Conservation (phyloP, 257 asterid genomes). For the Plantago major region DNA sequence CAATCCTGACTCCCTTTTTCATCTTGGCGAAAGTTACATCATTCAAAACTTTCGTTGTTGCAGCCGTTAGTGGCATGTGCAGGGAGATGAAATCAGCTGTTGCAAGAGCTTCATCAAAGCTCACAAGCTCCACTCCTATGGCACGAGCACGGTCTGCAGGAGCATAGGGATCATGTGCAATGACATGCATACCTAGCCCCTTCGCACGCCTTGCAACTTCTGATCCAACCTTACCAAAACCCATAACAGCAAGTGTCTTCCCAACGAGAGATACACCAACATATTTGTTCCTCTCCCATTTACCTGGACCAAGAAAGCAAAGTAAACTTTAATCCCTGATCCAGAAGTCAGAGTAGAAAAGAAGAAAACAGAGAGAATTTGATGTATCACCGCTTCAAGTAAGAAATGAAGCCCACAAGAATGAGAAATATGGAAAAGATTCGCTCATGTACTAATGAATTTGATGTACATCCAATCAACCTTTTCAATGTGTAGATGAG, state of each 20-base stretch:
- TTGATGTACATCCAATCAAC: too few species aligned
- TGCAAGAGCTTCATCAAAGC: constrained; percentile 76
- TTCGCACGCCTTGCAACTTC: constrained; percentile 84
- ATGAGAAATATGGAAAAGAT: too few species aligned
- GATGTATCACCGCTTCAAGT: too few species aligned
- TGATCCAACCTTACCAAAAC: constrained; percentile 86
- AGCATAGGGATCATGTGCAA: constrained; percentile 96
- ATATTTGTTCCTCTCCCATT: constrained; percentile 64
- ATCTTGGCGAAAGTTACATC: constrained; percentile 82
- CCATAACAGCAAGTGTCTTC: constrained; percentile 90
- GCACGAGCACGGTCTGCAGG: constrained; percentile 98
- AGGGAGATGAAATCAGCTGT: constrained; percentile 86
- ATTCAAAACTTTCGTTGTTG: constrained; percentile 70
- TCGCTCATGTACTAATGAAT: too few species aligned
- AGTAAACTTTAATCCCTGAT: not conserved
- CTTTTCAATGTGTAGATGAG: too few species aligned
- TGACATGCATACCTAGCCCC: constrained; percentile 91
- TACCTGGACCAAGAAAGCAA: constrained; percentile 43
- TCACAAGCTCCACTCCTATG: constrained; percentile 79
- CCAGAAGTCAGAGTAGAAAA: too few species aligned
- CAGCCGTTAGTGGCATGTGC: constrained; percentile 97
- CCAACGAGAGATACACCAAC: constrained; percentile 88
- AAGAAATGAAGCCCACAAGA: too few species aligned
- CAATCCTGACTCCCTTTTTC: constrained; percentile 83
- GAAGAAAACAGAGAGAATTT: too few species aligned